phyloP scores from a whole-genome alignment of 805 yeast species.

The Hanseniaspora nectarophila region DNA sequence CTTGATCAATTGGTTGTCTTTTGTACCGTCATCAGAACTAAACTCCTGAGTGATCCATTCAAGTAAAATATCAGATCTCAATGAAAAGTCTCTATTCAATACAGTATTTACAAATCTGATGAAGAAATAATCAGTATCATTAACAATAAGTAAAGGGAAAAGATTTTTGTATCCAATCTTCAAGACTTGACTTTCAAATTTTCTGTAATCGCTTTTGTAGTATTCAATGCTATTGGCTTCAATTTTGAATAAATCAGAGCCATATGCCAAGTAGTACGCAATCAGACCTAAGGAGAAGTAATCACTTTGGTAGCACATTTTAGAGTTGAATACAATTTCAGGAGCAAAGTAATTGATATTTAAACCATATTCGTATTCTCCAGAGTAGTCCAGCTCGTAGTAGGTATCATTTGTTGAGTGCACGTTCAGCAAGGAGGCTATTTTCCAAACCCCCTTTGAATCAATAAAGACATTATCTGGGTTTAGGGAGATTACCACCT shows the following conservation, averaged over 20 bases:
- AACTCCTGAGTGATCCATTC: slow-evolving; percentile 16
- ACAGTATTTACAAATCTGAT: slow-evolving; percentile 35
- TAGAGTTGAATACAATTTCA: slow-evolving; percentile 57
- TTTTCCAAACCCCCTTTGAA: slow-evolving; percentile 86
- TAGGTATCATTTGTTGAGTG: slow-evolving; percentile 29
- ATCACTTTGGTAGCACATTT: slow-evolving; percentile 58
- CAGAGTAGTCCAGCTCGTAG: slow-evolving; percentile 1
- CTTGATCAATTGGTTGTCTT: slow-evolving; percentile 23
- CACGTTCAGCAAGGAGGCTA: slow-evolving; percentile 58
- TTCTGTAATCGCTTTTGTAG: slow-evolving; percentile 45
- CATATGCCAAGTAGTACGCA: slow-evolving; percentile 57
- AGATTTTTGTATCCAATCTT: slow-evolving; percentile 30
- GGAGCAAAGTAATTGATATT: slow-evolving; percentile 66
- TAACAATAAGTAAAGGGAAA: slow-evolving; percentile 27
- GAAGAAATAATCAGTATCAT: slow-evolving; percentile 7
- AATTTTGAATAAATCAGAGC: slow-evolving; percentile 37
- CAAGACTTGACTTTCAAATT: slow-evolving; percentile 38
- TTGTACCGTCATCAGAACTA: slow-evolving; percentile 13
- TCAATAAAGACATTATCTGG: slow-evolving; percentile 71
- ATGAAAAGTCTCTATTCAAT: slow-evolving; percentile 29
- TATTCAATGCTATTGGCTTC: slow-evolving; percentile 43
- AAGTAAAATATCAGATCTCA: slow-evolving; percentile 20
- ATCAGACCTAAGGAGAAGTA: slow-evolving; percentile 74
- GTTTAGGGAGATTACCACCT: slow-evolving; percentile 64
- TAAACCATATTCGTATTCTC: slow-evolving; percentile 2